phyloP scores from a whole-genome alignment of 768 basidiomycete genomes.

The Pholiota microspora region DNA sequence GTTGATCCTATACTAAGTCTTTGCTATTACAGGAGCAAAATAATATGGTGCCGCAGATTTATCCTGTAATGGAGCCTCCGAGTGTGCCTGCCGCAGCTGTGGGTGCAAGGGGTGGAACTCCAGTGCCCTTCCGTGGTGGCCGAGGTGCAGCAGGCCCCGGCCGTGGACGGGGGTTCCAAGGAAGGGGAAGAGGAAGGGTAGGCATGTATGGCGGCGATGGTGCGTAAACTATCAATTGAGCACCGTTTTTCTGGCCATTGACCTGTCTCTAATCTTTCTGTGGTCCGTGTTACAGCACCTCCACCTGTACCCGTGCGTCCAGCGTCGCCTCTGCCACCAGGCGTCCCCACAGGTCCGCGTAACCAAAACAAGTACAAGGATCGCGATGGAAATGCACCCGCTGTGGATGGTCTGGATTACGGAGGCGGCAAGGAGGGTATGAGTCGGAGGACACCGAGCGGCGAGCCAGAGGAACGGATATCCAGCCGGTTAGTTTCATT shows the following conservation, averaged over 20 bases:
- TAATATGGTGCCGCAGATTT: constrained; percentile 66
- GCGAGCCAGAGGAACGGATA: constrained; percentile 67
- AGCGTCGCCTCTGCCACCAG: constrained; percentile 82
- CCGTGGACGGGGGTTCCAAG: constrained; percentile 39
- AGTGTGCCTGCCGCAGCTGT: constrained; percentile 46
- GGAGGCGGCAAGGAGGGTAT: constrained; percentile 48
- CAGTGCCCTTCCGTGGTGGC: constrained; percentile 36
- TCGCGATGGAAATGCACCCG: constrained; percentile 79
- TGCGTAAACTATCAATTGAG: constrained; percentile 17
- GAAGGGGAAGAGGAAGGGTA: constrained; percentile 42
- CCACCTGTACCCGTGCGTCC: constrained; percentile 66
- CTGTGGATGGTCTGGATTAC: constrained; percentile 88
- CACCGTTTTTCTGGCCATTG: background rate
- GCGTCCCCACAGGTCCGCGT: constrained; percentile 84
- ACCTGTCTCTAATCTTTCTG: background rate
- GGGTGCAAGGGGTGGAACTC: constrained; percentile 30
- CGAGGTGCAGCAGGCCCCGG: constrained; percentile 37
- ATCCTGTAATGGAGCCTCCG: constrained; percentile 52
- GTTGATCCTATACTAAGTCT: too few relatives aligned
- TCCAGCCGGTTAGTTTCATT: constrained; percentile 56
- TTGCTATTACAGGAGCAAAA: constrained; percentile 47
- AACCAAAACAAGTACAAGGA: constrained; percentile 93
- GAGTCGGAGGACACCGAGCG: constrained; percentile 55
- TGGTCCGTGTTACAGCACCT: constrained; percentile 21
- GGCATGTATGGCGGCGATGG: constrained; percentile 39